Base-by-base conservation (phyloP, 2,329 filamentous ascomycete species). In the Phyllosticta citriasiana region DNA sequence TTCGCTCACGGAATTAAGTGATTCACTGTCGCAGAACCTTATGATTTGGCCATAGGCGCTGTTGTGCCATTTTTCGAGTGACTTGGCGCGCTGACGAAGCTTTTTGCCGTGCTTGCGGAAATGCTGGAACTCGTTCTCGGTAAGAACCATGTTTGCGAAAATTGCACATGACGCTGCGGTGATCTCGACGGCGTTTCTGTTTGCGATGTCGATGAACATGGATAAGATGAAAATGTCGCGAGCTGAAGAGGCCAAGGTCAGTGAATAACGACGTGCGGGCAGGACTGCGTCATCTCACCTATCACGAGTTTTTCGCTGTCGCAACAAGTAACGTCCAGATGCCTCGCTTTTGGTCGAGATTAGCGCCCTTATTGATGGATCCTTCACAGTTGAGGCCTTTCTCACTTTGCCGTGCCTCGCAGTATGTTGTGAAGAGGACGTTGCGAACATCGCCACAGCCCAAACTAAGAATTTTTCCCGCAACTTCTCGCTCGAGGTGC, bases 371-470 rank as follows among this genome's bases (percentile, higher is more conserved):
- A 22, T 22, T 22, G 2, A 12, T 26, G 54, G 19, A 53, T 3
- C 10, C 5, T 53, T 27, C 14, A 8, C 22, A 14, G 3, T 12
- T 12, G 5, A 27, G 52, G 9, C 5, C 10, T n/a, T n/a, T 3
- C 40, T 47, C 10, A n/a, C n/a, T 14, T 19, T 40, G 53, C 12
- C 27, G 27, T 30, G 52, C 52, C 33, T 60, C 50, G 50, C 54
- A 54, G 24, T 47, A 54, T 25, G 59, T 27, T 7, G 83, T 84
- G 66, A 79, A 85, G 1, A 86, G 70, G 26, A 86, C 75, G 63
- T 82, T 80, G n/a, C 82, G 76, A 53, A 79, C 71, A 70, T 85
- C 83, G 22, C 81, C 81, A 60, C 80, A 83, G 2, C 80, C 82
- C 3, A 86, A 73, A 1, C 80, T 73, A 22, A 86, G 73, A 4